Conservation (phyloP, 202 grass and related monocot species). For the Panicum virgatum region DNA sequence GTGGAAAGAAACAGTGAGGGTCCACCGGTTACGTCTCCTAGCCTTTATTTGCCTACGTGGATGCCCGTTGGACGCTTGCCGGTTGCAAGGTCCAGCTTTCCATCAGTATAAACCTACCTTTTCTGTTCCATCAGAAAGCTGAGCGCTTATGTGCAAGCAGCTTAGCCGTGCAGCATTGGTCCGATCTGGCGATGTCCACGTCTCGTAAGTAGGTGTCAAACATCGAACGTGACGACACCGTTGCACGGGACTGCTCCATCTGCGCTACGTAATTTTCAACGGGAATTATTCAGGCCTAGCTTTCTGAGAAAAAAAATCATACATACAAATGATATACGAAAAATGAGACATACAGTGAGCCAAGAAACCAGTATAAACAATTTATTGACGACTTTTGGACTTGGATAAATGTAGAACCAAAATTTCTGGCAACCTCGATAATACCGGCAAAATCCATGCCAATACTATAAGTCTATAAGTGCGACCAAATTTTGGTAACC, state of each 20-base stretch:
- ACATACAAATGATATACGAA: no score
- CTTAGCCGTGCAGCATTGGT: slow-evolving; percentile 1
- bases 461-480: neutral
- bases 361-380: no score
- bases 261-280: neutral
- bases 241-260: no score
- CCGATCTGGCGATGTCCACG: slow-evolving; percentile 4
- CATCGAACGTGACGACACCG: neutral
- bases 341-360: neutral
- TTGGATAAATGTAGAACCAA: neutral
- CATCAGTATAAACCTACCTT: neutral
- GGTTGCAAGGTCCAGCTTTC: neutral
- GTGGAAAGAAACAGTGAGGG: neutral
- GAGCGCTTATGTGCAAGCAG: slow-evolving; percentile 8
- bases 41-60: neutral
- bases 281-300: neutral
- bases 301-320: no score
- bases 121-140: neutral
- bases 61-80: neutral
- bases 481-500: neutral
- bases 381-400: neutral
- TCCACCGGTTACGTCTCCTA: neutral
- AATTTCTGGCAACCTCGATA: neutral
- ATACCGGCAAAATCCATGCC: neutral
- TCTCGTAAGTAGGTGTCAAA: neutral